Evolutionary conservation across 306 rosid genomes (phyloP).

Genomic region (Dryas alaskensis): DNA sequence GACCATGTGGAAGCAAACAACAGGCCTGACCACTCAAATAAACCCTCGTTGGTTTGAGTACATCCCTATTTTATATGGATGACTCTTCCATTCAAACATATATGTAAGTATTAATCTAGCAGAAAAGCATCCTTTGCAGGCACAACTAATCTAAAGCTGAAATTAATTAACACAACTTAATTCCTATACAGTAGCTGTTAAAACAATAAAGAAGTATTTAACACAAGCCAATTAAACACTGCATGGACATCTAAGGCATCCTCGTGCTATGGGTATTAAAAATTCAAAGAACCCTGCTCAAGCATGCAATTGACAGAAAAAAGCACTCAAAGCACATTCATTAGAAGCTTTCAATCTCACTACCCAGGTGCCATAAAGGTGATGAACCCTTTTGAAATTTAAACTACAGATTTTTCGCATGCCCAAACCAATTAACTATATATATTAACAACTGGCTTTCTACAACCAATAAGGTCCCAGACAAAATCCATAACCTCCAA

Average conservation of each 20-base stretch:
- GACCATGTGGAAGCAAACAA: not conserved
- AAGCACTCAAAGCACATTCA: slow-evolving; percentile 21
- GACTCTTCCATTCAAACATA: too few relatives aligned
- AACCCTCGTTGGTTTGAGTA: too few relatives aligned
- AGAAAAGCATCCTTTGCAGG: too few relatives aligned
- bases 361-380: slow-evolving; percentile 13
- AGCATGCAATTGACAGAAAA: slow-evolving; percentile 32
- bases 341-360: slow-evolving; percentile 17
- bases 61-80: too few relatives aligned
- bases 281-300: slow-evolving; percentile 14
- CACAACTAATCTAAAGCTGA: too few relatives aligned
- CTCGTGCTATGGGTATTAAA: slow-evolving; percentile 6
- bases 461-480: slow-evolving; percentile 29
- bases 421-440: not conserved
- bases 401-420: not conserved
- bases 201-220: not conserved
- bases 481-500: slow-evolving; percentile 35
- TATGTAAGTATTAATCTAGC: too few relatives aligned
- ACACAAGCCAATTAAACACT: not conserved
- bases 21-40: not conserved
- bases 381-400: not conserved
- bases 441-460: slow-evolving; percentile 18
- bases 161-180: not conserved
- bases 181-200: not conserved
- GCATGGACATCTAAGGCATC: not conserved